Evolutionary conservation across 331 rosid species (phyloP), one percentile per base, ranked within the genome.

Genomic region (Acacia concinna): DNA sequence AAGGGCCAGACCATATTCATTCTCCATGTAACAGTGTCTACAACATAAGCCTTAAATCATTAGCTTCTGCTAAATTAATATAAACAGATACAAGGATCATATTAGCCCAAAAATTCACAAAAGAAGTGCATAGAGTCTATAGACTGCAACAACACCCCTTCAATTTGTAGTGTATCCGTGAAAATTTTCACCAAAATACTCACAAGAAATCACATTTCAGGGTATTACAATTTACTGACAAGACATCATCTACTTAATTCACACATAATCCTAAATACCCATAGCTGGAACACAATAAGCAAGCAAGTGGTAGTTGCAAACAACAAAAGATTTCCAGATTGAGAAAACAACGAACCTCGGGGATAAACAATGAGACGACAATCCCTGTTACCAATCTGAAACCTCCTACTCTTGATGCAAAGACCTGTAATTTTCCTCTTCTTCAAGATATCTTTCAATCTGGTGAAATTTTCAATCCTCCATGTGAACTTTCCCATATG

Each of bases 291-390:
- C 69, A 74, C 70, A 68, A 75, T 49, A 54, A 79, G 74, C 59
- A 75, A 78, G 70, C 38, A 82, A 46, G 27, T 11, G 44, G 63
- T n/a, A 21, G 20, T 35, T 34, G 75, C 34, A 28, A 74, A 60
- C 17, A 51, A 51, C 25, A 52, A 20, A 70, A 41, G 65, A 62
- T 76, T 74, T 81, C 73, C 62, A 25, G 37, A 25, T 59, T 75
- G 65, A 83, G 20, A 85, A 76, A 63, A 46, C 71, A 65, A 65
- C 89, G 76, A 84, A 96, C 99, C 99, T 96, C 99, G 89, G 59
- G 99, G 99, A 86, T 93, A 96, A 81, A 96, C 98, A 78, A 96
- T 96, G 69, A 96, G 98, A 63, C 99, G 98, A 78, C 99, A 96
- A 76, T 96, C 99, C 69, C 97, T 81, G 44, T 96, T 96, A 75